Evolutionary conservation across 768 basidiomycete genomes (phyloP).

Genomic region (Lactifluus piperatus): DNA sequence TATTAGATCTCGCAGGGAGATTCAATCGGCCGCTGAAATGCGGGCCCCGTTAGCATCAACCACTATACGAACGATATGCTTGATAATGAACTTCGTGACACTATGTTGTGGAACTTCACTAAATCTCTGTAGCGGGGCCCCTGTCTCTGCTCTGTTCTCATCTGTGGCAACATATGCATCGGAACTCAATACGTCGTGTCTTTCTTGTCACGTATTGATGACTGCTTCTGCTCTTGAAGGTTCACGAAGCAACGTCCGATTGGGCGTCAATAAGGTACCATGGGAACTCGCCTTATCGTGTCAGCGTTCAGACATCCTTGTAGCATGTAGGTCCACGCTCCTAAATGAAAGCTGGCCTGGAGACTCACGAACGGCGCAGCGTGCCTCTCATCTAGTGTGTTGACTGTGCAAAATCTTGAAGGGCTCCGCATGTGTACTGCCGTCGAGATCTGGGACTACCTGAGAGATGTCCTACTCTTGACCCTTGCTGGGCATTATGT

Average conservation of each 20-base stretch:
- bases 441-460: constrained; percentile 46
- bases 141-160: neutral
- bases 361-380: constrained; percentile 8
- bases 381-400: constrained; percentile 27
- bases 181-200: neutral
- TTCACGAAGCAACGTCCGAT: neutral
- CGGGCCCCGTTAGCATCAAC: neutral
- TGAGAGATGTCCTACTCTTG: constrained; percentile 41
- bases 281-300: constrained; percentile 12
- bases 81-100: constrained; percentile 12
- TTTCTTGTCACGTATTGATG: constrained; percentile 6
- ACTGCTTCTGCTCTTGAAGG: neutral
- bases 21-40: neutral
- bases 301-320: constrained; percentile 28
- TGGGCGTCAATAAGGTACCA: neutral
- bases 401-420: constrained; percentile 21
- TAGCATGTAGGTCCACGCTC: constrained; percentile 33
- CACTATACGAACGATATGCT: neutral
- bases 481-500: constrained; percentile 38
- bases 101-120: constrained; percentile 1
- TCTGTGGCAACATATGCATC: neutral
- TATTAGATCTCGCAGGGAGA: neutral
- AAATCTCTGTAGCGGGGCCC: neutral
- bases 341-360: neutral
- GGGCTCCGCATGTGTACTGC: constrained; percentile 31